Conservation (phyloP, 805 yeast species). For the Pichia ethanolica region DNA sequence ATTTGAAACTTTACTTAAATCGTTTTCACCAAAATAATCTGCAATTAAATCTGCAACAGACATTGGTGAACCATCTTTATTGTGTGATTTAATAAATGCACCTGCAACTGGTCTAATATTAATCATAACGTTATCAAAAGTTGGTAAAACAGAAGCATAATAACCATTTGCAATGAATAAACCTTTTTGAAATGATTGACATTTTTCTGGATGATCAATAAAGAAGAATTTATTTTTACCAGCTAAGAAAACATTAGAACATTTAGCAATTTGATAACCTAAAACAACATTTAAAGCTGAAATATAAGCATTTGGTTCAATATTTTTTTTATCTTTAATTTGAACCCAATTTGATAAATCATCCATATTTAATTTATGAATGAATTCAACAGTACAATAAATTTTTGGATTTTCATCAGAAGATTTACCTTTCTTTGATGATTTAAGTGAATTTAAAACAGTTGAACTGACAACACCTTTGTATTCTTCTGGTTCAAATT, state of each 20-base stretch:
- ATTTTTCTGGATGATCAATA: conserved; percentile 18
- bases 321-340: conserved; percentile 13
- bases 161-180: conserved; percentile 25
- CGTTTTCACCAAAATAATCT: conserved; percentile 18
- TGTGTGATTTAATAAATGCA: conserved; percentile 23
- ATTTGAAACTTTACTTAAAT: conserved; percentile 9
- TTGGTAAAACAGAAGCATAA: conserved; percentile 24
- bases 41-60: conserved; percentile 20
- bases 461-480: conserved; percentile 16
- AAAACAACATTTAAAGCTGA: conserved; percentile 18
- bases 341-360: conserved; percentile 15
- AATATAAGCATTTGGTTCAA: conserved; percentile 19
- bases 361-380: conserved; percentile 18
- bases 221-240: conserved; percentile 21
- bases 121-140: conserved; percentile 21
- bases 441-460: conserved; percentile 9
- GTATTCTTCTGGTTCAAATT: conserved; percentile 16
- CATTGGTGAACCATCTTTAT: conserved; percentile 19
- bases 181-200: conserved; percentile 21
- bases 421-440: background rate
- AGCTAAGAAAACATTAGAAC: conserved; percentile 16
- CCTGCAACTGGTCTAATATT: conserved; percentile 25
- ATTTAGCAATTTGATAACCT: conserved; percentile 18
- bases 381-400: conserved; percentile 17
- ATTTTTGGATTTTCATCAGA: conserved; percentile 9